Base-by-base conservation (phyloP, 345 rosid genomes). In the Eucalyptus paniculata region DNA sequence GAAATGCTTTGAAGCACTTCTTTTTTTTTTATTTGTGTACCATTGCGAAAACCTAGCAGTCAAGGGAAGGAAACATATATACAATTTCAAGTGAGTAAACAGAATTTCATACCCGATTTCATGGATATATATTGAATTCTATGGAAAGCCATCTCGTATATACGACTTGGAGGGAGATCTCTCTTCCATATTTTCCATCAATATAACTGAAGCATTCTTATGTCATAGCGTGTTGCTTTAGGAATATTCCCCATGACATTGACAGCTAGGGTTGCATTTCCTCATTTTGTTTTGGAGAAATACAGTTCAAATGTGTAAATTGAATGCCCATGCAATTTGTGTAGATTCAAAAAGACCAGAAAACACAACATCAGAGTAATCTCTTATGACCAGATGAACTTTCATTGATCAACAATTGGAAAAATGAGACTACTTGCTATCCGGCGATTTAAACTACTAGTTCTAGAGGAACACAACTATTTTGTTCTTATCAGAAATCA, bases 141-240 rank as follows among this genome's bases (percentile, higher is more conserved):
- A 69, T 34, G 44, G 2, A 32, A 69, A 69, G 14, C 24, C 2
- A 1, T 34, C 3, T 69, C 7, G 0, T 32, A 34, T 32, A 32
- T 32, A 32, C 6, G 0, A 12, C 28, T 72, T 19, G 28, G 14
- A 19, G 26, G 45, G 26, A 77, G 28, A 77, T 77, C 83, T 77
- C 42, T 37, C 83, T 37, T 34, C 12, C 47, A 21, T 11, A 21
- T 77, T 21, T 37, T 77, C 83, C 47, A 37, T 11, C 9, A 3
- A 0, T 2, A 21, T 37, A 6, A 3, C 15, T 3, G 5, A 21
- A 37, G 28, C 2, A 5, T 37, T 37, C 28, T 77, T 0, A 40
- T 37, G 47, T 19, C 28, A 11, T 37, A 18, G 23, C 6, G 5
- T 77, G 47, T 37, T 50, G 18, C 51, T 50, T 50, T 50, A 50